A percentile compares a stretch with the other conserved stretches of the same genome.
phyloP scores from a whole-genome alignment of 2,329 filamentous ascomycete species.

The Hypoxylon sp. region DNA sequence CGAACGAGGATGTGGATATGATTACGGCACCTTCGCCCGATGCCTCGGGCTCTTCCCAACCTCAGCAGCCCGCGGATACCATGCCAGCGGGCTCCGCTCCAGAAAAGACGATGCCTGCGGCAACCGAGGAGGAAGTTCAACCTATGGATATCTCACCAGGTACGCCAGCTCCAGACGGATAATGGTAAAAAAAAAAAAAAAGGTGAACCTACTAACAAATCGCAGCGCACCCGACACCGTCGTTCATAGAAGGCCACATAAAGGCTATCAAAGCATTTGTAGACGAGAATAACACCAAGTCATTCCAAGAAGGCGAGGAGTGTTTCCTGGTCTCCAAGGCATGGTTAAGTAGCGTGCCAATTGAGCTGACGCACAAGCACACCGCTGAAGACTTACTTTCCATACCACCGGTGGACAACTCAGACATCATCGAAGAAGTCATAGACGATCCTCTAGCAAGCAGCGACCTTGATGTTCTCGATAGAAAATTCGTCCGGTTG shows the following conservation, averaged over 20 bases:
- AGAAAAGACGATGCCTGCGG: slow-evolving; percentile 1
- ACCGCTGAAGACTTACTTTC: slow-evolving; percentile 64
- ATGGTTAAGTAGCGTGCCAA: slow-evolving; percentile 80
- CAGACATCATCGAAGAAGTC: slow-evolving; percentile 75
- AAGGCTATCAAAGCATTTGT: slow-evolving; percentile 71
- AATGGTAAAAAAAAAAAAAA: too few species aligned
- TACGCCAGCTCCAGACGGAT: slow-evolving; percentile 9
- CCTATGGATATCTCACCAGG: slow-evolving; percentile 21
- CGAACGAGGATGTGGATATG: slow-evolving; percentile 58
- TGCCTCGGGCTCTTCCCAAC: slow-evolving; percentile 19
- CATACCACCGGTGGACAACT: slow-evolving; percentile 86
- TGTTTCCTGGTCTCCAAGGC: slow-evolving; percentile 79
- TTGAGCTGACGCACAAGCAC: slow-evolving; percentile 65
- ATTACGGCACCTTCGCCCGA: slow-evolving; percentile 43
- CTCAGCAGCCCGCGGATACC: slow-evolving; percentile 2
- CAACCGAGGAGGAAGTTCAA: slow-evolving; percentile 1
- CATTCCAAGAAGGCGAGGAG: slow-evolving; percentile 73
- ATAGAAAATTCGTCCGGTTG: slow-evolving; percentile 73
- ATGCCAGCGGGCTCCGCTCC: background rate
- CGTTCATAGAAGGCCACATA: slow-evolving; percentile 74
- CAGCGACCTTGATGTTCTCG: slow-evolving; percentile 45
- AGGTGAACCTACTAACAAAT: slow-evolving; percentile 16
- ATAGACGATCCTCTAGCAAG: slow-evolving; percentile 56
- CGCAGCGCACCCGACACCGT: slow-evolving; percentile 35
- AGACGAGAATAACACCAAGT: slow-evolving; percentile 58